These are phyloP conservation scores for Prunus fruticosa DNA, from an alignment of 306 rosid genomes.

Conservation along the genomic window DNA sequence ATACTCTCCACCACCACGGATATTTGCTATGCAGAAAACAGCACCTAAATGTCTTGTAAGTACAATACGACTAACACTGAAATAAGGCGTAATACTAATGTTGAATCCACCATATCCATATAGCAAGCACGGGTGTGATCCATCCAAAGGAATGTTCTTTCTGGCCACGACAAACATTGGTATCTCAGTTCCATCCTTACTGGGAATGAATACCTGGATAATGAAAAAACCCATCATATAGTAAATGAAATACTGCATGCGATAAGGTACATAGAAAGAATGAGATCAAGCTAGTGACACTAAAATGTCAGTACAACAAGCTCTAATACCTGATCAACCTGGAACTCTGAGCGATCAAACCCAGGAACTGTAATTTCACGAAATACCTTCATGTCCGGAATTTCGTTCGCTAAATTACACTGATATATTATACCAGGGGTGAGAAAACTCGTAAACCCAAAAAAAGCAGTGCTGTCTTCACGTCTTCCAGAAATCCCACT, in stretches of 20 bases:
- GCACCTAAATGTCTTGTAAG: slow-evolving; percentile 74
- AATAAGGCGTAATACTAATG: slow-evolving; percentile 71
- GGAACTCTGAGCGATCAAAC: slow-evolving; percentile 70
- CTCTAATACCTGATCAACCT: slow-evolving; percentile 63
- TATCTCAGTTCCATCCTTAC: slow-evolving; percentile 84
- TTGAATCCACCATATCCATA: slow-evolving; percentile 92
- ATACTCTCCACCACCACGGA: slow-evolving; percentile 98
- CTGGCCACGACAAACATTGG: slow-evolving; percentile 76
- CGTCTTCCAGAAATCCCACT: slow-evolving; percentile 68
- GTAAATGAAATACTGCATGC: neutral
- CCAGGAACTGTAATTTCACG: slow-evolving; percentile 81
- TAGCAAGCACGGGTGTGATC: slow-evolving; percentile 91
- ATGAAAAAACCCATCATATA: neutral
- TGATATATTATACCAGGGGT: slow-evolving; percentile 83
- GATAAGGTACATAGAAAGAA: neutral
- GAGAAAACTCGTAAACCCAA: slow-evolving; percentile 82
- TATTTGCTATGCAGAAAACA: slow-evolving; percentile 82
- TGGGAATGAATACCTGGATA: slow-evolving; percentile 69
- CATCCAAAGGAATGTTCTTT: slow-evolving; percentile 70
- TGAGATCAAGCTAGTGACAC: neutral
- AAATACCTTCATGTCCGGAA: slow-evolving; percentile 70
- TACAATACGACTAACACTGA: slow-evolving; percentile 67
- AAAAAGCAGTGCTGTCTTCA: slow-evolving; percentile 58
- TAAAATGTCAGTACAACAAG: neutral
- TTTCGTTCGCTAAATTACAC: slow-evolving; percentile 56